phyloP scores from a whole-genome alignment of 2,329 filamentous ascomycete genomes.

The Apiospora saccharicola region DNA sequence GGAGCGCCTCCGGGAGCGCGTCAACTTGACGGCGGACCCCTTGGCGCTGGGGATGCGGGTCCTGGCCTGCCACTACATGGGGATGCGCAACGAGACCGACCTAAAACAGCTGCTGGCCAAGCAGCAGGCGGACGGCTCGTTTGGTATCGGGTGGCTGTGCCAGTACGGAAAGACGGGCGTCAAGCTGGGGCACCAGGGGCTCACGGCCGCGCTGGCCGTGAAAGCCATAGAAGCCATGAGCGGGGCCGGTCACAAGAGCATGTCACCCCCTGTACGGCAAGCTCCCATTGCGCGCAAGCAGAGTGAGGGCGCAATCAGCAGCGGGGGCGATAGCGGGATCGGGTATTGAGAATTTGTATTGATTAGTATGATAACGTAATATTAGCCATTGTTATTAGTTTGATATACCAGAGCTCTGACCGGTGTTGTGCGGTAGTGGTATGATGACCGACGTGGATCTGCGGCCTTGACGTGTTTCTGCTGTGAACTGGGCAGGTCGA shows the following conservation, averaged over 20 bases:
- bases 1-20: neutral
- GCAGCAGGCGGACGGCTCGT: constrained; percentile 6
- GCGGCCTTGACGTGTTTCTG: too few species aligned
- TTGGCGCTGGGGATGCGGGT: constrained; percentile 8
- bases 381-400: too few species aligned
- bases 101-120: neutral
- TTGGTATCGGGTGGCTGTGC: neutral
- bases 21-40: neutral
- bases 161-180: constrained; percentile 20
- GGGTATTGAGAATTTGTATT: too few species aligned
- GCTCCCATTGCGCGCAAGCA: neutral
- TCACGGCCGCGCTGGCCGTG: neutral
- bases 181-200: constrained; percentile 2
- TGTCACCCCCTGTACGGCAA: neutral
- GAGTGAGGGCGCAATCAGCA: neutral
- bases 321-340: neutral
- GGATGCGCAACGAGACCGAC: neutral
- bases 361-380: too few species aligned
- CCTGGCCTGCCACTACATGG: constrained; percentile 1
- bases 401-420: too few species aligned
- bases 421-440: too few species aligned
- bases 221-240: neutral
- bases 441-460: too few species aligned
- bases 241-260: neutral
- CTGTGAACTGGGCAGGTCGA: too few species aligned